Evolutionary conservation across 331 rosid species (phyloP), one percentile per base, ranked within the genome.

Genomic region (Telfairia occidentalis): DNA sequence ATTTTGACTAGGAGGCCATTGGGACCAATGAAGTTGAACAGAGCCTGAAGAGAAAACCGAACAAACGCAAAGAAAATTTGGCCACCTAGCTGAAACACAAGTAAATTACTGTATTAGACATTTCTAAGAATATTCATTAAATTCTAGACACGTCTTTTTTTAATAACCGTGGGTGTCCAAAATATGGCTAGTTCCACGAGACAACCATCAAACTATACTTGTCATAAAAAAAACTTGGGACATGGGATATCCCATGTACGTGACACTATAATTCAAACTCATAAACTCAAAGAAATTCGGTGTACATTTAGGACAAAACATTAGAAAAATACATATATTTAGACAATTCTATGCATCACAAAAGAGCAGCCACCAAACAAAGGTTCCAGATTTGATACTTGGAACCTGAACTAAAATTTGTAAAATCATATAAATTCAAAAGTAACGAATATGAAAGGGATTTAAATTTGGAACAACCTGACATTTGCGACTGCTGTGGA

Each of bases 11-110:
- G 91, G 85, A 82, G 96, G 97, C 94, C 96, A 89, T 78, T 86
- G 98, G 53, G 97, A 89, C 98, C 98, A 93, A 79, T 91, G 94
- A 80, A 93, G 94, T 77, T 93, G 98, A 79, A 93, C 90, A 76
- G 91, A 91, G 80, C 98, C 98, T 2, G 96, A 93, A 26, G 97
- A 91, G 88, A 91, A 90, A 67, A 93, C 93, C 19, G 98, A 89
- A 84, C 97, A 93, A 74, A 88, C 84, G 9, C 98, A 92, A 0
- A 85, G 93, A 82, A 92, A 92, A 81, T 85, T 90, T 81, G 97
- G 98, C 98, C 98, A 90, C 86, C 92, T 85, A 81, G 89, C 98
- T 93, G 96, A 82, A 90, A 84, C 71, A 49, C 76, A 82, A 82
- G 78, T 54, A 59, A 80, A 74, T 73, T 18, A 52, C 38, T 57